Evolutionary conservation across 2,329 filamentous ascomycete genomes (phyloP).

Genomic region (Fusarium devonianum): DNA sequence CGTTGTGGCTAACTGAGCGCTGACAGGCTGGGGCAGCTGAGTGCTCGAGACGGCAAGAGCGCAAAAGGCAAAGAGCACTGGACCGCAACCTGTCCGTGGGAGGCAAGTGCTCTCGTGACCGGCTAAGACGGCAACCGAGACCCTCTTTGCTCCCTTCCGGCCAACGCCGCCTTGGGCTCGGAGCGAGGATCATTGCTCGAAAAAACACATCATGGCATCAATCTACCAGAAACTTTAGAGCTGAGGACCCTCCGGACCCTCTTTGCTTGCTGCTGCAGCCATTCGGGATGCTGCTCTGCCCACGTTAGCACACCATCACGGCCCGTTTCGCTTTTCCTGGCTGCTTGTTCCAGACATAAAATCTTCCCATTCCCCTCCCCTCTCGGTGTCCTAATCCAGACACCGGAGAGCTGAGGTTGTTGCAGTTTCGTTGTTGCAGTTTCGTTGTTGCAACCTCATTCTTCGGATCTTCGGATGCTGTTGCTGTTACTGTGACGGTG

Average conservation of each 20-base stretch:
- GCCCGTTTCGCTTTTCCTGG: no score
- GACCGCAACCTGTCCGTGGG: background rate
- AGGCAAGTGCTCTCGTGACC: slow-evolving; percentile 28
- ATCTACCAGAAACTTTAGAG: background rate
- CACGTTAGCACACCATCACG: slow-evolving; percentile 8
- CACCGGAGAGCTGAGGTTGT: slow-evolving; percentile 10
- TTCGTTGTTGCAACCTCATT: background rate
- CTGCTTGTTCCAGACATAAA: slow-evolving; percentile 9
- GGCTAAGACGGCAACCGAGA: slow-evolving; percentile 37
- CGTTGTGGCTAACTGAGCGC: background rate
- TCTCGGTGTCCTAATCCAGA: slow-evolving; percentile 31
- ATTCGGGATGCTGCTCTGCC: background rate
- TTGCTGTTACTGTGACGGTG: slow-evolving; percentile 3
- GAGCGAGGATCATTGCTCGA: slow-evolving; percentile 25
- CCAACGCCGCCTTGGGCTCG: slow-evolving; percentile 20
- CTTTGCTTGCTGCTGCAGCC: slow-evolving; percentile 6
- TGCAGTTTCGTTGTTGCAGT: background rate
- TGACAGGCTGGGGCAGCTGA: no score
- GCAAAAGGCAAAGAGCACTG: background rate
- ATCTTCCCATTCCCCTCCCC: background rate
- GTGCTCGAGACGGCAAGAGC: no score
- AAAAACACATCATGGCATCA: slow-evolving; percentile 24
- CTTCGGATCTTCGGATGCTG: slow-evolving; percentile 2
- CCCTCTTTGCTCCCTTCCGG: slow-evolving; percentile 29
- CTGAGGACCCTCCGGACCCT: slow-evolving; percentile 13